A percentile compares a stretch with the other conserved stretches of the same genome.
phyloP scores from a whole-genome alignment of 1,139 yeast species.

The Citeromyces siamensis region DNA sequence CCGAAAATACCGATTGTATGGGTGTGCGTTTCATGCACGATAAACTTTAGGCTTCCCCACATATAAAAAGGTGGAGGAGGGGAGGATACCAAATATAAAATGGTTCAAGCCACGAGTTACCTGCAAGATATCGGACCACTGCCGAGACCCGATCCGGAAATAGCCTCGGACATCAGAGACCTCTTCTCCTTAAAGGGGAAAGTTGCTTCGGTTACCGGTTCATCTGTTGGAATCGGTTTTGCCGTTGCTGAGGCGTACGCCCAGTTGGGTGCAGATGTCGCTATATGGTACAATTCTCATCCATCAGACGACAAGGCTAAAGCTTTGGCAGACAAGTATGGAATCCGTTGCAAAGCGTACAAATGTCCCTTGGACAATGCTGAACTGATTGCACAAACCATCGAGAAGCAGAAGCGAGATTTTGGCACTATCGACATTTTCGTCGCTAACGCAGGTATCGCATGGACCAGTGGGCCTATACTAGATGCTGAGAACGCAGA shows the following conservation, averaged over 20 bases:
- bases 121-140: background rate
- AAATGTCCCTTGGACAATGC: conserved; percentile 34
- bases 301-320: conserved; percentile 44
- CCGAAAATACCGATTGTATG: too few relatives aligned
- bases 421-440: conserved; percentile 50
- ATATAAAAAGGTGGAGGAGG: too few relatives aligned
- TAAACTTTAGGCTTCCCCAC: too few relatives aligned
- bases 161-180: conserved; percentile 1
- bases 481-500: conserved; percentile 28
- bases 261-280: conserved; percentile 88
- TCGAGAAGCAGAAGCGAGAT: conserved; percentile 31
- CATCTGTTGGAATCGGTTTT: conserved; percentile 77
- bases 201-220: conserved; percentile 84
- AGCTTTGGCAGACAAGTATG: conserved; percentile 29
- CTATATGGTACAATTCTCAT: conserved; percentile 64
- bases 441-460: conserved; percentile 59
- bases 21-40: too few relatives aligned
- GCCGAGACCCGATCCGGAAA: conserved; percentile 1
- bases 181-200: conserved; percentile 66
- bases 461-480: conserved; percentile 39
- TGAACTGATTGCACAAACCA: conserved; percentile 26
- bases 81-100: too few relatives aligned
- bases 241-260: conserved; percentile 85
- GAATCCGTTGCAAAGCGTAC: conserved; percentile 34
- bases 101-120: background rate